Evolutionary conservation across 495 filamentous ascomycete genomes (phyloP), one percentile per base, ranked within the genome.

Genomic region (Cryomyces minteri): DNA sequence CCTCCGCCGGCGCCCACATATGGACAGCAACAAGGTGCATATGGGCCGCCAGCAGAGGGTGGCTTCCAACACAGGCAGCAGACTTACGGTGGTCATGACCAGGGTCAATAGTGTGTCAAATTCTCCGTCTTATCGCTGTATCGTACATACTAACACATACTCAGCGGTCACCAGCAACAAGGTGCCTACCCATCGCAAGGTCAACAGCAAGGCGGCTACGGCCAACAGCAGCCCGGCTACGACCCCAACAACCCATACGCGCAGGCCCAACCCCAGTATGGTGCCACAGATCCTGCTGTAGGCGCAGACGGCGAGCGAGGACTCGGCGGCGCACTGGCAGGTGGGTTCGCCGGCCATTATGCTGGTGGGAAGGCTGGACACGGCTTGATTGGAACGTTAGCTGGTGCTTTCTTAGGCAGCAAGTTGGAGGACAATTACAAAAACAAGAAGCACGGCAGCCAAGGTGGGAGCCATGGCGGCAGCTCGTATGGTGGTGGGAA

Each of bases 1-100:
- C 44, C 43, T 7, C 54, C 49, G 8, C 54, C 52, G 11, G 45
- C 46, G 10, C 41, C 52, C 5, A 18, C 14, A 1, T 53, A 54
- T 34, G 36, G 44, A 11, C 63, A 66, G 25, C 67, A 67, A 36
- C 44, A 56, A 39, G 49, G 62, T 46, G 39, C 60, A 14, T 67
- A 65, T 39, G 71, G 66, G 0, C 67, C 71, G 5, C 68, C 67
- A 5, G 57, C 59, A 14, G 55, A 67, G 30, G 61, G 66, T 29
- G 69, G 70, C 29, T 72, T 67, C 50, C 64, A 40, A 46, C 54
- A 57, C 49, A 51, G 33, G 31, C 61, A 56, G 50, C 43, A 48
- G 25, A 9, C 48, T 47, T 43, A 43, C 46, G 8, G n/a, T 12
- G 41, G 32, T 29, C 28, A 36, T 6, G 6, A 44, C 11, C 32